These are phyloP conservation scores for Candida dajiaensis DNA, from an alignment of 805 yeast species.

Conservation along the genomic window DNA sequence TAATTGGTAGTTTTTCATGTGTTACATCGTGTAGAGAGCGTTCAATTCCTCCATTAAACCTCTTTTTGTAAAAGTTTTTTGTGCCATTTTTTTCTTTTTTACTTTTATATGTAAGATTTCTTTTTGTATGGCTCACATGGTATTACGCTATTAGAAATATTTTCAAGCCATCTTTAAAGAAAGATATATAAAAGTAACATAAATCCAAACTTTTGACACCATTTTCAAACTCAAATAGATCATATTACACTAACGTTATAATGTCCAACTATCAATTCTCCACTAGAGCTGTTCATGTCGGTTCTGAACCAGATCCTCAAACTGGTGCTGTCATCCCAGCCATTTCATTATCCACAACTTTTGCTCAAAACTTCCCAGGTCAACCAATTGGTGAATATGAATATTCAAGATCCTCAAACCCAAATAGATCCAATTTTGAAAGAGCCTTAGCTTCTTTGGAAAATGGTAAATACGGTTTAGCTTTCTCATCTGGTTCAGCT, in stretches of 20 bases:
- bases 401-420: conserved; percentile 81
- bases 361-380: conserved; percentile 74
- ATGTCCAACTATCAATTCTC: conserved; percentile 44
- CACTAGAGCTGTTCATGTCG: conserved; percentile 81
- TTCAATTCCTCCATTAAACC: not conserved
- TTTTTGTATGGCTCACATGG: not conserved
- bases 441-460: conserved; percentile 74
- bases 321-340: conserved; percentile 89
- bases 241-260: not conserved
- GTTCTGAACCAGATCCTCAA: conserved; percentile 59
- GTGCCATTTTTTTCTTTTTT: not conserved
- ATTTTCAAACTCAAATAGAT: too few species aligned
- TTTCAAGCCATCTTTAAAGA: not conserved
- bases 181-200: too few species aligned
- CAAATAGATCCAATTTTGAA: conserved; percentile 81
- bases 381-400: conserved; percentile 75
- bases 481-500: conserved; percentile 83
- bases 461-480: conserved; percentile 68
- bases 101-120: not conserved
- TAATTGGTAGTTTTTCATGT: not conserved
- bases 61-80: not conserved
- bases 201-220: too few species aligned
- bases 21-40: too few species aligned
- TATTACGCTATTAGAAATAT: not conserved
- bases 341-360: conserved; percentile 78